Evolutionary conservation across 1,284 basidiomycete genomes (phyloP), one percentile per base, ranked within the genome.

Genomic region (Boletus sp.): DNA sequence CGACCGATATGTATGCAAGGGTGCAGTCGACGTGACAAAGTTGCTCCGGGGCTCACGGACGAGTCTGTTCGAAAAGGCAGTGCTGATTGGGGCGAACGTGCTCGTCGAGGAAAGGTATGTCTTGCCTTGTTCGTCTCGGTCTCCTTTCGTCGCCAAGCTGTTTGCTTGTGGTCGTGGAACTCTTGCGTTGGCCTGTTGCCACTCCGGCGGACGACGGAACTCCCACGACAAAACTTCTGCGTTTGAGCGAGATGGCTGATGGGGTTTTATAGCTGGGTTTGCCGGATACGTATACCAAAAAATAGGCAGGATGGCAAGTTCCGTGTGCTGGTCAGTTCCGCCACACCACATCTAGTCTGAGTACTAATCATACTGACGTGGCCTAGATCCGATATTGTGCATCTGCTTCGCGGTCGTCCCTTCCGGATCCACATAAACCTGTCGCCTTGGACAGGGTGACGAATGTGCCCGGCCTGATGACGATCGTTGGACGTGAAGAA

Each of bases 31-130:
- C 66, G 77, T 83, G 31, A 68, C 72, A 25, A 83, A 80, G 61
- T 78, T 91, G 14, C 74, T 91, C 52, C 75, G 85, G 17, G 81
- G 80, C 17, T 81, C 83, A 31, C 81, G 89, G 52, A 73, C 77
- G 13, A 73, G 76, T 44, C 70, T 91, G 44, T 69, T 88, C 58
- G 82, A 87, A 58, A 78, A 79, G 58, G 84, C 85, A n/a, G 74
- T 79, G 60, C 67, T 67, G 27, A 63, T 83, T 6, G 87, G 85
- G 16, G 85, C 82, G 2, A 87, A 86, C 65, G 83, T 83, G 4
- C 78, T 91, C 54, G 80, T 88, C 7, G 84, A 91, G 51, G 89
- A 91, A 70, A 79, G 82, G 89, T 90, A 68, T 57, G 88, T 83
- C 30, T 55, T 11, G 1, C 11, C 2, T 21, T 3, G 4, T 30